These are phyloP conservation scores for Candida ovalis DNA, from an alignment of 805 yeast genomes.

Conservation along the genomic window DNA sequence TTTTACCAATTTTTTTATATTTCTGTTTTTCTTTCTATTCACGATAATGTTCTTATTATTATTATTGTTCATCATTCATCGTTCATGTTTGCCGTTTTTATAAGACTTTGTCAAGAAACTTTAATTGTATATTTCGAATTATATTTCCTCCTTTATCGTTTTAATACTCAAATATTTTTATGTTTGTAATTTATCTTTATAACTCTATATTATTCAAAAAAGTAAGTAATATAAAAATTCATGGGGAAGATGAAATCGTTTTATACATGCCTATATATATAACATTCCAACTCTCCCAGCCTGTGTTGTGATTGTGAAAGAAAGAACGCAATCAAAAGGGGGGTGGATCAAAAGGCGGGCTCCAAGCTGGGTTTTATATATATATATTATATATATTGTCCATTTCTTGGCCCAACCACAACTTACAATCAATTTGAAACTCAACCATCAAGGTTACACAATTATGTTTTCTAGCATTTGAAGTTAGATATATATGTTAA, in stretches of 20 bases:
- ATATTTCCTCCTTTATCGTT: constrained; percentile 3
- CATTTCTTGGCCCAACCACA: no score
- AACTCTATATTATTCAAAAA: no score
- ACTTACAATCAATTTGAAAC: background rate
- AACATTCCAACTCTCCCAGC: no score
- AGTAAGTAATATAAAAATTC: no score
- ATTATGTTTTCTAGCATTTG: background rate
- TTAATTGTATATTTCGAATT: constrained; percentile 5
- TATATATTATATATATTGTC: no score
- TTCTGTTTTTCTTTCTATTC: constrained; percentile 1
- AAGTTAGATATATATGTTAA: no score
- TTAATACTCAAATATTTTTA: background rate
- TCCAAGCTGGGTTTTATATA: no score
- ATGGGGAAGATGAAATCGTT: no score
- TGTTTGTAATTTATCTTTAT: background rate
- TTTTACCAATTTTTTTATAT: background rate
- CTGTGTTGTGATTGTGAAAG: no score
- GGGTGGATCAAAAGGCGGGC: no score
- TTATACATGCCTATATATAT: no score
- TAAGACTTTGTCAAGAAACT: background rate
- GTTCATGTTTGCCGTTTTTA: background rate
- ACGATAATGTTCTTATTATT: constrained; percentile 1
- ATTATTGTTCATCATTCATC: background rate
- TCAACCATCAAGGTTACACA: background rate
- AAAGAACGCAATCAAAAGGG: no score